phyloP scores from a whole-genome alignment of 1,284 basidiomycete genomes.

The Violaceomyces palustris region DNA sequence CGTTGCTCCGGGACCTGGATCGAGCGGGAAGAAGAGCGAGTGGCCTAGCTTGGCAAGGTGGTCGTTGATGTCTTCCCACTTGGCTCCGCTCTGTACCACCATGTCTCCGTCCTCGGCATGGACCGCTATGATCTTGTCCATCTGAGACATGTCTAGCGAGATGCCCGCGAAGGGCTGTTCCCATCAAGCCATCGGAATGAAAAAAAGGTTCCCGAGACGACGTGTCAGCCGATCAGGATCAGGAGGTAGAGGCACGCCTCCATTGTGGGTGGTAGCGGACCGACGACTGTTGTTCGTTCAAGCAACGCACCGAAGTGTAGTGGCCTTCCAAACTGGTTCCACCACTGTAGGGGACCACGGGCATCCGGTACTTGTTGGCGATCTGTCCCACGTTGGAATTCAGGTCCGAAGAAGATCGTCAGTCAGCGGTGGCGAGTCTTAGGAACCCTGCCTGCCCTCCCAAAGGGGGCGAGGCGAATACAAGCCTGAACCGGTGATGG shows the following conservation, averaged over 20 bases:
- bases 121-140: slow-evolving; percentile 66
- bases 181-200: too few species aligned
- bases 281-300: background rate
- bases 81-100: slow-evolving; percentile 62
- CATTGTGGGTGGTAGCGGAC: too few species aligned
- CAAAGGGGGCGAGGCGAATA: too few species aligned
- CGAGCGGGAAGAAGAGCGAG: slow-evolving; percentile 80
- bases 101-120: slow-evolving; percentile 39
- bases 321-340: slow-evolving; percentile 59
- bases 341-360: slow-evolving; percentile 66
- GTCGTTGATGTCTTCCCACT: slow-evolving; percentile 82
- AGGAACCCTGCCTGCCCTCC: too few species aligned
- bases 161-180: slow-evolving; percentile 54
- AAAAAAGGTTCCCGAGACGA: too few species aligned
- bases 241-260: too few species aligned
- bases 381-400: slow-evolving; percentile 48
- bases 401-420: too few species aligned
- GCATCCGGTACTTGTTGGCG: slow-evolving; percentile 65
- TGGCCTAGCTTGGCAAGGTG: slow-evolving; percentile 66
- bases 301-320: slow-evolving; percentile 25
- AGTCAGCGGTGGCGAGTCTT: too few species aligned
- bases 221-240: too few species aligned
- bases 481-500: too few species aligned
- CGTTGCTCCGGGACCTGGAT: slow-evolving; percentile 62
- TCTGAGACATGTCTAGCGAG: slow-evolving; percentile 73